A percentile compares a stretch with the other conserved stretches of the same genome.
Conservation (phyloP, 352 stramenopile species). For the Pythium periplocum region DNA sequence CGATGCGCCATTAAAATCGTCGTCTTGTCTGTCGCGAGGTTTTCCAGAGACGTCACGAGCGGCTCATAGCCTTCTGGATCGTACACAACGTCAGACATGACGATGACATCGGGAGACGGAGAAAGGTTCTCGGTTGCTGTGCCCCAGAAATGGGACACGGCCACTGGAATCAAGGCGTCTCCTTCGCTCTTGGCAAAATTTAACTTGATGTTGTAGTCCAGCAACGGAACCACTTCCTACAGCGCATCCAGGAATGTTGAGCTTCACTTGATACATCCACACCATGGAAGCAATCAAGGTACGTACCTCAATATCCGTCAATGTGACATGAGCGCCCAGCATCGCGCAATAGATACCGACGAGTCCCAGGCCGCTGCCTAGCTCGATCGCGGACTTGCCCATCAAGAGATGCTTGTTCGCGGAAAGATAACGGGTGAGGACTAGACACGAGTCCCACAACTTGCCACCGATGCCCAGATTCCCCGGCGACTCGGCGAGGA, state of each 20-base stretch:
- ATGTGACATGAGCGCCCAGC: constrained; percentile 50
- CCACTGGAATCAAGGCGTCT: constrained; percentile 6
- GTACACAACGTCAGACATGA: constrained; percentile 81
- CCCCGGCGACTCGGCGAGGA: constrained; percentile 67
- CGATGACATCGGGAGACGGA: constrained; percentile 50
- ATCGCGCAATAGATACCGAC: constrained; percentile 71
- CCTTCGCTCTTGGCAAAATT: constrained; percentile 31
- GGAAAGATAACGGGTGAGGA: constrained; percentile 60
- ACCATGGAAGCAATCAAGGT: constrained; percentile 2
- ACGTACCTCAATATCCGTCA: constrained; percentile 65
- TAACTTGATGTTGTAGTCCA: constrained; percentile 73
- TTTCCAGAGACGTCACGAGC: constrained; percentile 49
- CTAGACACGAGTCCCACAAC: constrained; percentile 76
- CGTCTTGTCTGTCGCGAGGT: constrained; percentile 31
- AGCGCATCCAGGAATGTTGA: constrained; percentile 5
- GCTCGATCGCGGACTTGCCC: constrained; percentile 52
- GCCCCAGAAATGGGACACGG: constrained; percentile 55
- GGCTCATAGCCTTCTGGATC: constrained; percentile 67
- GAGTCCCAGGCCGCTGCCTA: constrained; percentile 68
- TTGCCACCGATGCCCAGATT: constrained; percentile 80
- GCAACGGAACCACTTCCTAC: constrained; percentile 62
- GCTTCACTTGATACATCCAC: not conserved
- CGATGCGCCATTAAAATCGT: constrained; percentile 72
- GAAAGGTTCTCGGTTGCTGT: constrained; percentile 28
- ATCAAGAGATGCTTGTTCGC: constrained; percentile 28